These are phyloP conservation scores for Scalesia atractyloides DNA, from an alignment of 129 eudicot species.

Conservation along the genomic window DNA sequence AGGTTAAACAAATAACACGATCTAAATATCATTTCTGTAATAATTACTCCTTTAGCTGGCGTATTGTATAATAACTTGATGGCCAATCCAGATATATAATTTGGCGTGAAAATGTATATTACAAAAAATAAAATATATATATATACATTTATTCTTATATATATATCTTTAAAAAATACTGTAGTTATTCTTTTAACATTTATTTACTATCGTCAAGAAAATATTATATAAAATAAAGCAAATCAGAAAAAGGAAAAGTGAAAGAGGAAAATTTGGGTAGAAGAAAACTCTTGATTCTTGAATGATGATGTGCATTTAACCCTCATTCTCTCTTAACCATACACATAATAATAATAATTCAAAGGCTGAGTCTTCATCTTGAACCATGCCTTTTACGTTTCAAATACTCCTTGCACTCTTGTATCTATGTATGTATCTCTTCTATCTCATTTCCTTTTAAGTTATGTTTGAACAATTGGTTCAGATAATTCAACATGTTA, in stretches of 20 bases:
- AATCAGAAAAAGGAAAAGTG: slow-evolving; percentile 28
- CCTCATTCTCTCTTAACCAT: background rate
- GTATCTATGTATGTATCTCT: slow-evolving; percentile 30
- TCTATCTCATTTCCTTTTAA: slow-evolving; percentile 11
- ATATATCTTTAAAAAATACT: background rate
- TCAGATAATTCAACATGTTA: no score
- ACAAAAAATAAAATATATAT: background rate
- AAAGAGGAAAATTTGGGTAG: slow-evolving; percentile 37
- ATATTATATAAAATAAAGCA: slow-evolving; percentile 13
- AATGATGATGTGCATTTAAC: slow-evolving; percentile 37
- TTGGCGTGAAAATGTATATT: background rate
- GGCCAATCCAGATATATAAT: background rate
- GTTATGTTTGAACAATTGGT: background rate
- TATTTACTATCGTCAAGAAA: background rate
- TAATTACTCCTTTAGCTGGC: no score
- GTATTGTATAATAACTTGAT: no score
- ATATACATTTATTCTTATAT: background rate
- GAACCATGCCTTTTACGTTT: slow-evolving; percentile 37
- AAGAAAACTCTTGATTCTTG: slow-evolving; percentile 49
- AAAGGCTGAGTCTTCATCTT: slow-evolving; percentile 17
- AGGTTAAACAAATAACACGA: no score
- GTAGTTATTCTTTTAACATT: background rate
- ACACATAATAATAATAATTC: slow-evolving; percentile 13
- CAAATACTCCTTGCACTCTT: slow-evolving; percentile 33
- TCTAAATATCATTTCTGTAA: no score